A percentile compares a stretch with the other conserved stretches of the same genome.
Evolutionary conservation across 805 yeast species (phyloP).

Genomic region (Saccharomycopsis babjevae): DNA sequence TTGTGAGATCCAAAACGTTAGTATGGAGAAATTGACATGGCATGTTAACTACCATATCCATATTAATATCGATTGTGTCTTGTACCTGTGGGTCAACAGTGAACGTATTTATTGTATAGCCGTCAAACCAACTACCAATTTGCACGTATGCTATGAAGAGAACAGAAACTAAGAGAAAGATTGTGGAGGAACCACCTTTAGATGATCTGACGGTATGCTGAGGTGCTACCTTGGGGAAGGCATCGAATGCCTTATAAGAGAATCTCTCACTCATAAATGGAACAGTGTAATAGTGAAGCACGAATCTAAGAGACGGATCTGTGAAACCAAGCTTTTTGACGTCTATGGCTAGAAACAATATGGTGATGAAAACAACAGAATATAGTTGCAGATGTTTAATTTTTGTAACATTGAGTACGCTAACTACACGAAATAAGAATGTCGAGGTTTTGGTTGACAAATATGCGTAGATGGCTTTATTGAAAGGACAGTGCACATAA

Average conservation of each 20-base stretch:
- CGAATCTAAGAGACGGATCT: no score
- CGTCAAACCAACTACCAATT: constrained; percentile 76
- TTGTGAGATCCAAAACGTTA: constrained; percentile 66
- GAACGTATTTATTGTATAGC: constrained; percentile 68
- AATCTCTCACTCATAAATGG: background rate
- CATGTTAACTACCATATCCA: constrained; percentile 74
- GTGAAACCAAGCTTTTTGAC: constrained; percentile 22
- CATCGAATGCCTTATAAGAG: constrained; percentile 45
- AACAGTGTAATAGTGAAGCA: no score
- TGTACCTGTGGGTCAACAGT: constrained; percentile 53
- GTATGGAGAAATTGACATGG: constrained; percentile 73
- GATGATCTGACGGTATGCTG: constrained; percentile 62
- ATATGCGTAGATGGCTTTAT: no score
- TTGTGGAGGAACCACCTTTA: constrained; percentile 68
- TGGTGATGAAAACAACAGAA: background rate
- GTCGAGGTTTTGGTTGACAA: background rate
- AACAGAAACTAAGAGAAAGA: constrained; percentile 50
- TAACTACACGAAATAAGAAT: background rate
- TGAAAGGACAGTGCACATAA: no score
- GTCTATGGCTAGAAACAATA: background rate
- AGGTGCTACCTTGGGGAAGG: constrained; percentile 65
- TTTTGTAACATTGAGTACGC: background rate
- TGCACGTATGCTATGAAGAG: constrained; percentile 74
- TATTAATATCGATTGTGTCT: constrained; percentile 54
- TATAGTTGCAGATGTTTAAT: background rate